Percentiles rank a stretch among this genome's conserved stretches.
These are phyloP conservation scores for Nitzschia sp. DNA, from an alignment of 108 stramenopile species.

Conservation along the genomic window DNA sequence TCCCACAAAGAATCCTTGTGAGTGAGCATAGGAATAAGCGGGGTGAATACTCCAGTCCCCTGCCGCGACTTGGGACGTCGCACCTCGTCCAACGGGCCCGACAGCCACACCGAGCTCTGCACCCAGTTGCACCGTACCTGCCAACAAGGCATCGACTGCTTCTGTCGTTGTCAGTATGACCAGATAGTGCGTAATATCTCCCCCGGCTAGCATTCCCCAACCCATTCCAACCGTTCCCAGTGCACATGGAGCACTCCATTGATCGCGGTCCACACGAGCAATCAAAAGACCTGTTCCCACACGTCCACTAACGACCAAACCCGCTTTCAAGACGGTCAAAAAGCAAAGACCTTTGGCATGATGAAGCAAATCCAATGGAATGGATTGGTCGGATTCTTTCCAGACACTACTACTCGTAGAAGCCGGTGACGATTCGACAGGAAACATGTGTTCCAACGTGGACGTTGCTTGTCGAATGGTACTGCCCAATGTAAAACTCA, in stretches of 20 bases:
- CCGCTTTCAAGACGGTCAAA: constrained; percentile 79
- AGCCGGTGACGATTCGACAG: background rate
- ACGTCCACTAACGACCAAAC: constrained; percentile 69
- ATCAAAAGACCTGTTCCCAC: constrained; percentile 79
- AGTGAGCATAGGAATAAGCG: constrained; percentile 85
- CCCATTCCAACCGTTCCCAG: constrained; percentile 74
- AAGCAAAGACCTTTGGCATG: constrained; percentile 75
- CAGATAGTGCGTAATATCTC: constrained; percentile 78
- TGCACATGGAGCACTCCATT: constrained; percentile 73
- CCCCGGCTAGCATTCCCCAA: constrained; percentile 78
- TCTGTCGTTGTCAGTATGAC: constrained; percentile 75
- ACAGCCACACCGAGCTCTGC: constrained; percentile 84
- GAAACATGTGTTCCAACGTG: constrained; percentile 55
- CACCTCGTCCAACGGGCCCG: constrained; percentile 77
- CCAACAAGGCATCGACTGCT: constrained; percentile 75
- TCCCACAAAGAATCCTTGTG: constrained; percentile 85
- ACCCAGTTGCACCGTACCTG: constrained; percentile 69
- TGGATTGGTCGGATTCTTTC: constrained; percentile 47
- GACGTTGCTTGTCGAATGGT: constrained; percentile 62
- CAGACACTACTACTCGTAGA: background rate
- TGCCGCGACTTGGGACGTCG: constrained; percentile 48
- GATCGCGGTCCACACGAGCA: constrained; percentile 43
- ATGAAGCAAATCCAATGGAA: constrained; percentile 73
- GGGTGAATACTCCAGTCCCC: constrained; percentile 63
- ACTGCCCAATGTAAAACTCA: constrained; percentile 54